Percentiles rank a stretch among this genome's conserved stretches.
Conservation (phyloP, 768 basidiomycete species). For the Infundibulicybe gibba region DNA sequence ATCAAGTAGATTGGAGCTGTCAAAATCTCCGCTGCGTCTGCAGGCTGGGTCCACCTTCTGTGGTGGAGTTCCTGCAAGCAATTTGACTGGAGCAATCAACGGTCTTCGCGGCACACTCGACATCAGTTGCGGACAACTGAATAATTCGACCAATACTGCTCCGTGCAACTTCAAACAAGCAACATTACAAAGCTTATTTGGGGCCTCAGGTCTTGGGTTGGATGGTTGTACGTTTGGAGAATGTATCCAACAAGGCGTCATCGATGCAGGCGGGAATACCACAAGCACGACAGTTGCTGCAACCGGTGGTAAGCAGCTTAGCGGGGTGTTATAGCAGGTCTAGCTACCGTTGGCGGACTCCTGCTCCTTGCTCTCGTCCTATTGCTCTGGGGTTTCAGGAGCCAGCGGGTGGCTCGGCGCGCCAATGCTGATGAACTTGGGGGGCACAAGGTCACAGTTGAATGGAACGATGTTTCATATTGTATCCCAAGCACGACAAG, state of each 20-base stretch:
- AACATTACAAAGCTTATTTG: slow-evolving; percentile 67
- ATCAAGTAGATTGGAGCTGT: slow-evolving; percentile 61
- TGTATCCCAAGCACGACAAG: slow-evolving; percentile 35
- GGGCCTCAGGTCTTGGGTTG: slow-evolving; percentile 65
- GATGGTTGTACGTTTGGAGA: slow-evolving; percentile 82
- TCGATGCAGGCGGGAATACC: slow-evolving; percentile 49
- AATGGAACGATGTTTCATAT: slow-evolving; percentile 72
- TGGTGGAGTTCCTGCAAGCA: slow-evolving; percentile 39
- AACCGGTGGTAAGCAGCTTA: slow-evolving; percentile 42
- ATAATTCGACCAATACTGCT: slow-evolving; percentile 39
- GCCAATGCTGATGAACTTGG: slow-evolving; percentile 30
- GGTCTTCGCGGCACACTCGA: slow-evolving; percentile 58
- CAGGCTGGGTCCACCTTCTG: slow-evolving; percentile 70
- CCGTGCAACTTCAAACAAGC: slow-evolving; percentile 78
- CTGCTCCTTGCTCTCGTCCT: slow-evolving; percentile 52
- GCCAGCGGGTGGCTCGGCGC: slow-evolving; percentile 60
- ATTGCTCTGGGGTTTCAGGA: slow-evolving; percentile 58
- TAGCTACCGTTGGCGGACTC: slow-evolving; percentile 78
- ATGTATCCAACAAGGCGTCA: slow-evolving; percentile 78
- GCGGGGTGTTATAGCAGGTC: slow-evolving; percentile 88
- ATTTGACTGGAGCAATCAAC: slow-evolving; percentile 65
- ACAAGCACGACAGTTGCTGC: slow-evolving; percentile 21
- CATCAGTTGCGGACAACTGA: slow-evolving; percentile 59
- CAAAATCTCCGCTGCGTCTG: slow-evolving; percentile 74
- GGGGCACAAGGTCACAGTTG: slow-evolving; percentile 55